Evolutionary conservation across 306 rosid species (phyloP).

Genomic region (Clitoria ternatea): DNA sequence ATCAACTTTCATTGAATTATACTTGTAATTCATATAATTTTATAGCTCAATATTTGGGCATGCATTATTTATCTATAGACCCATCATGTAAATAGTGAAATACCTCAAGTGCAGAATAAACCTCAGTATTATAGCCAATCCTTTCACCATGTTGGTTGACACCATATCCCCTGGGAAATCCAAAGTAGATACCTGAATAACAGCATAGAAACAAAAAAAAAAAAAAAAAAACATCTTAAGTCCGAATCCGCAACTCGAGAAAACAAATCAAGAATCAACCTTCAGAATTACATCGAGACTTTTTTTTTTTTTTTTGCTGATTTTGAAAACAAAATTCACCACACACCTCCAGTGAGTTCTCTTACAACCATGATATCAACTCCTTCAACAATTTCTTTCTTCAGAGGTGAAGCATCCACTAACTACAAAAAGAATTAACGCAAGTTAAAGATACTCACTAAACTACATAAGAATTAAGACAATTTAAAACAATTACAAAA

Average conservation of each 20-base stretch:
- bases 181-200: conserved; percentile 77
- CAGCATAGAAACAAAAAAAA: conserved; percentile 17
- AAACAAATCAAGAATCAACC: background rate
- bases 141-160: conserved; percentile 70
- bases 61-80: conserved; percentile 3
- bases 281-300: background rate
- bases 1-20: background rate
- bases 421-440: conserved; percentile 43
- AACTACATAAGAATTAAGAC: background rate
- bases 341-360: conserved; percentile 92
- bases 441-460: background rate
- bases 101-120: conserved; percentile 76
- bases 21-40: background rate
- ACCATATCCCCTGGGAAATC: conserved; percentile 82
- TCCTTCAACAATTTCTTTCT: conserved; percentile 82
- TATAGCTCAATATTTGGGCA: background rate
- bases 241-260: background rate
- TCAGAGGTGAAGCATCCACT: conserved; percentile 89
- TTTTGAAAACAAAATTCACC: background rate
- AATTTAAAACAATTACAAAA: background rate
- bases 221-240: too few species aligned
- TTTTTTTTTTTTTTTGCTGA: too few species aligned
- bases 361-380: conserved; percentile 93
- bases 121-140: conserved; percentile 82
- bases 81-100: background rate